A percentile compares a stretch with the other conserved stretches of the same genome.
Conservation (phyloP, 2,329 filamentous ascomycete genomes). For the Clarireedia hainanense region DNA sequence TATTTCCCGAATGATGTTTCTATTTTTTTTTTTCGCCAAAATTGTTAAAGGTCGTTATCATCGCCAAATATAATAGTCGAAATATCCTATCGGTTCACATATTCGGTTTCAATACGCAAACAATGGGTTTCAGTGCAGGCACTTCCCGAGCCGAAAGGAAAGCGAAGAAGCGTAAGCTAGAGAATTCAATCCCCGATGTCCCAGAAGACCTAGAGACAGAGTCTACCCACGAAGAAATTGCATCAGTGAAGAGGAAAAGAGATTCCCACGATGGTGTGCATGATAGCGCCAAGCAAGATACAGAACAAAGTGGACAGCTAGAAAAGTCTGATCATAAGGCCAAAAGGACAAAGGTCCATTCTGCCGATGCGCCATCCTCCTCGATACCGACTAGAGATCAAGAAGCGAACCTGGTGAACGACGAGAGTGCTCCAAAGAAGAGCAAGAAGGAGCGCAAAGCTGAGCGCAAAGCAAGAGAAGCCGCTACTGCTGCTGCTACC, state of each 20-base stretch:
- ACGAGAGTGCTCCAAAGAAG: slow-evolving; percentile 28
- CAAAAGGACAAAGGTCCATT: not conserved
- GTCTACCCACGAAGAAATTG: slow-evolving; percentile 11
- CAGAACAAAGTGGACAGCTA: slow-evolving; percentile 3
- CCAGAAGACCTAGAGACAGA: slow-evolving; percentile 23
- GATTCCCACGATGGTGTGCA: not conserved
- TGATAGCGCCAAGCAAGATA: not conserved
- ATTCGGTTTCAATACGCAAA: not conserved
- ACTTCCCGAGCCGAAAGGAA: slow-evolving; percentile 28
- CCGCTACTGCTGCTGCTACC: slow-evolving; percentile 20
- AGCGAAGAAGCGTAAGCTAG: slow-evolving; percentile 28
- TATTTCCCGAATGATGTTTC: too few relatives aligned
- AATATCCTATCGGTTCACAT: not conserved
- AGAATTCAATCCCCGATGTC: slow-evolving; percentile 29
- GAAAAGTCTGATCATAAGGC: not conserved
- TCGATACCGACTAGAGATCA: not conserved
- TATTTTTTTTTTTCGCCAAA: too few relatives aligned
- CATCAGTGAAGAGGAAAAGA: slow-evolving; percentile 7
- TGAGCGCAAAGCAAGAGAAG: slow-evolving; percentile 29
- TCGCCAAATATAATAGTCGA: not conserved
- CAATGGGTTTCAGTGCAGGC: slow-evolving; percentile 22
- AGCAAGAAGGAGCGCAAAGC: slow-evolving; percentile 31
- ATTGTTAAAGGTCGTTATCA: too few relatives aligned
- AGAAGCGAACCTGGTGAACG: slow-evolving; percentile 8
- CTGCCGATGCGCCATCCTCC: not conserved